Evolutionary conservation across 331 rosid species (phyloP).

Genomic region (Dryas integrifolia): DNA sequence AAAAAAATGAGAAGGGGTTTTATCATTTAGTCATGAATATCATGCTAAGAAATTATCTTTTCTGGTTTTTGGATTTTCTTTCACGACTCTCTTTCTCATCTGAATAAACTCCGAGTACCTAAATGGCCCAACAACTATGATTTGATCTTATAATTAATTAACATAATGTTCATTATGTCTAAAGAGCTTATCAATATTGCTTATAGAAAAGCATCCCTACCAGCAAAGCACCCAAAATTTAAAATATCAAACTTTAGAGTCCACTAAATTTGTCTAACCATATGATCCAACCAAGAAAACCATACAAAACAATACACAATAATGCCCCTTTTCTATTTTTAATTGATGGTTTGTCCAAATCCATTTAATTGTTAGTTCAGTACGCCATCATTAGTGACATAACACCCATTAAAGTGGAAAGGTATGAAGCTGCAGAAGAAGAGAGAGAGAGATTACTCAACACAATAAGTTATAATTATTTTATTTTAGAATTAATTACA

Average conservation of each 20-base stretch:
- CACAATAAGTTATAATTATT: background rate
- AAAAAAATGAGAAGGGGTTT: no score
- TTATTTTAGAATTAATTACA: background rate
- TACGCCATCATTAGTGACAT: conserved; percentile 4
- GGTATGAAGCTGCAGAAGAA: background rate
- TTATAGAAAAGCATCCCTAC: background rate
- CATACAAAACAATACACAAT: background rate
- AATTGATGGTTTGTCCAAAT: background rate
- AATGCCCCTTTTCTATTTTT: background rate
- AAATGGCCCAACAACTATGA: no score
- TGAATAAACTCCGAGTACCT: no score
- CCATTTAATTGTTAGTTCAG: no score
- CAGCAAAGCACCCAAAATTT: background rate
- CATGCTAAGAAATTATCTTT: no score
- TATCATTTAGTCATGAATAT: no score
- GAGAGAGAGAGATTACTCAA: background rate
- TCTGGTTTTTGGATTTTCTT: no score
- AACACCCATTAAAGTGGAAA: background rate
- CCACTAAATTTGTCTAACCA: conserved; percentile 13
- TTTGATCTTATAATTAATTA: background rate
- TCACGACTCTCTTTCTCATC: no score
- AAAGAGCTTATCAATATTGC: background rate
- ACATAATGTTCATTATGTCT: background rate
- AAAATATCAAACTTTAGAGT: conserved; percentile 11
- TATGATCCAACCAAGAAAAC: background rate